Percentiles rank a stretch among this genome's conserved stretches.
Evolutionary conservation across 2,329 filamentous ascomycete species (phyloP).

Genomic region (Pyricularia pennisetigena): DNA sequence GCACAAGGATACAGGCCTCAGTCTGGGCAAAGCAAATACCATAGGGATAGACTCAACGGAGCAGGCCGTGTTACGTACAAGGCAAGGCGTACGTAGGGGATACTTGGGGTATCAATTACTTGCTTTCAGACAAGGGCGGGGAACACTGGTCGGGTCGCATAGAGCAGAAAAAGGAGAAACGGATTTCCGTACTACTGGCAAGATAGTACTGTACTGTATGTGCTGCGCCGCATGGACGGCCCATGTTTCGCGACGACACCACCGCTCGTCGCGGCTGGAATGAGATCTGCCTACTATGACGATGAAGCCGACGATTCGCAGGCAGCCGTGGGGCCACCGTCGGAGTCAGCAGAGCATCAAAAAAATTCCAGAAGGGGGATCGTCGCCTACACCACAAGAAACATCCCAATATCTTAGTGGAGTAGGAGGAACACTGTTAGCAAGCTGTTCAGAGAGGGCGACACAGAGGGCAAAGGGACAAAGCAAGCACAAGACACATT

Average conservation of each 20-base stretch:
- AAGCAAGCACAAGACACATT: neutral
- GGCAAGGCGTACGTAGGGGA: neutral
- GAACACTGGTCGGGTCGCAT: neutral
- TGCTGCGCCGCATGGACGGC: neutral
- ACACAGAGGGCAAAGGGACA: neutral
- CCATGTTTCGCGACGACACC: neutral
- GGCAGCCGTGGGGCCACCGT: neutral
- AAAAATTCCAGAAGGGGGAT: neutral
- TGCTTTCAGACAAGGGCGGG: neutral
- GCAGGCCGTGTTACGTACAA: neutral
- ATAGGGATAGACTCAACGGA: neutral
- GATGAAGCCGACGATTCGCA: neutral
- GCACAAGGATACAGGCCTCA: neutral
- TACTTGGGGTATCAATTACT: neutral
- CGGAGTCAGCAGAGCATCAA: conserved; percentile 2
- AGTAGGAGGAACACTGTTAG: neutral
- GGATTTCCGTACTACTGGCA: neutral
- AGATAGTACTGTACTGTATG: neutral
- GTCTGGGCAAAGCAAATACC: neutral
- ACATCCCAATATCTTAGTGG: neutral
- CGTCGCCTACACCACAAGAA: neutral
- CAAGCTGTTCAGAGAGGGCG: neutral
- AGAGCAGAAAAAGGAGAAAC: neutral
- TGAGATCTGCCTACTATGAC: neutral
- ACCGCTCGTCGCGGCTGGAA: neutral